Evolutionary conservation across 2,329 filamentous ascomycete genomes (phyloP).

Genomic region (Fonsecaea pedrosoi): DNA sequence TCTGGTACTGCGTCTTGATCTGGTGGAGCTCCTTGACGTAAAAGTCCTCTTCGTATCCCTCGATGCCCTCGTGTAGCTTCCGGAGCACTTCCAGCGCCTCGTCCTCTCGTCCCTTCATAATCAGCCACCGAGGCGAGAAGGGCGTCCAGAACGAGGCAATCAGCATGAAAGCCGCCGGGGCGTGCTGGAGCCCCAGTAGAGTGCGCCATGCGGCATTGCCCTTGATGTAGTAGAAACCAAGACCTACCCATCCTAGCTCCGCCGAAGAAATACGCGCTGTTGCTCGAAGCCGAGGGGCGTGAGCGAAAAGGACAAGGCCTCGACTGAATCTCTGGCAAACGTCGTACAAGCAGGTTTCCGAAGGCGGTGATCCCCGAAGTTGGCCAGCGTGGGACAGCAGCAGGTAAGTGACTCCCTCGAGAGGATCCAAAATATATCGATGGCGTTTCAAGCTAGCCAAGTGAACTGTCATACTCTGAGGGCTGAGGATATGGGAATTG

Average conservation of each 20-base stretch:
- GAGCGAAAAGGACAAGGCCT: too few relatives aligned
- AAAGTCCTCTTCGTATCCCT: slow-evolving; percentile 12
- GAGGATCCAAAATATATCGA: neutral
- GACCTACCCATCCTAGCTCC: slow-evolving; percentile 16
- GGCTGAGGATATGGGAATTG: neutral
- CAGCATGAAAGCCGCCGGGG: slow-evolving; percentile 8
- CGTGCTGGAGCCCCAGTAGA: slow-evolving; percentile 12
- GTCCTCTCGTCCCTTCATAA: slow-evolving; percentile 14
- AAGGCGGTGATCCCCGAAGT: neutral
- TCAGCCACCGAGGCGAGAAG: slow-evolving; percentile 15
- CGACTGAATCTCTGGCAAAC: neutral
- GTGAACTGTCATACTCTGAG: neutral
- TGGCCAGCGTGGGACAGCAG: neutral
- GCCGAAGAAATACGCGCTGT: too few relatives aligned
- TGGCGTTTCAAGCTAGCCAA: neutral
- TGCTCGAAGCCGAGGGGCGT: too few relatives aligned
- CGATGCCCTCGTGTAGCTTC: slow-evolving; percentile 6
- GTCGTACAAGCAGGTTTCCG: neutral
- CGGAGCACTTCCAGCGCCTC: slow-evolving; percentile 14
- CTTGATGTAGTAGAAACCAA: slow-evolving; percentile 21
- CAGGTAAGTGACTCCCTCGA: neutral
- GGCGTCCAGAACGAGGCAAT: slow-evolving; percentile 15
- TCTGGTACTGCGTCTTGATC: slow-evolving; percentile 15
- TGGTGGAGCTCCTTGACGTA: slow-evolving; percentile 21
- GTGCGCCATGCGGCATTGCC: slow-evolving; percentile 15